Percentiles rank a stretch among this genome's conserved stretches.
These are phyloP conservation scores for Paragyromitra xinjiangensis DNA, from an alignment of 495 filamentous ascomycete genomes.

Conservation along the genomic window DNA sequence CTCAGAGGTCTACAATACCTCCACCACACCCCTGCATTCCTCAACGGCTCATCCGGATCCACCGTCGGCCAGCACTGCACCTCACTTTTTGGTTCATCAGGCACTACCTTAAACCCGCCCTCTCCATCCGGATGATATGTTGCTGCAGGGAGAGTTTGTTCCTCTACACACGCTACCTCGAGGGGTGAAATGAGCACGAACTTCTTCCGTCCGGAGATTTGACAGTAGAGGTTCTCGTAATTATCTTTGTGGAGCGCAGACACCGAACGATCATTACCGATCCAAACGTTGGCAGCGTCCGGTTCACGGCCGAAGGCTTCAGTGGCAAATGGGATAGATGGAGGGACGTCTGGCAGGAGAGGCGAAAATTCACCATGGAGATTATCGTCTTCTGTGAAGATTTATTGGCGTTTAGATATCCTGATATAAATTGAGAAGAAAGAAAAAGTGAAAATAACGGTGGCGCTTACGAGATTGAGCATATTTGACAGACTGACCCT, in stretches of 20 bases:
- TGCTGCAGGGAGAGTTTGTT: slow-evolving; percentile 63
- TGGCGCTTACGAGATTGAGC: slow-evolving; percentile 62
- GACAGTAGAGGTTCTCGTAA: slow-evolving; percentile 83
- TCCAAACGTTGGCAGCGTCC: slow-evolving; percentile 82
- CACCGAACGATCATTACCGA: slow-evolving; percentile 71
- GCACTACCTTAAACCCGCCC: slow-evolving; percentile 56
- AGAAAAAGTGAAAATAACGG: not conserved
- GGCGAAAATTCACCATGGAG: slow-evolving; percentile 71
- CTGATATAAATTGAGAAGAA: not conserved
- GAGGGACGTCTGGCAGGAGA: slow-evolving; percentile 67
- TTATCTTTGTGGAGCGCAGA: slow-evolving; percentile 79
- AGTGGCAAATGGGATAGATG: slow-evolving; percentile 70
- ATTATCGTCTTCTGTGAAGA: slow-evolving; percentile 73
- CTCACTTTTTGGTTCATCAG: slow-evolving; percentile 57
- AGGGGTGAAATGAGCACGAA: slow-evolving; percentile 75
- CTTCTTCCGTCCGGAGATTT: slow-evolving; percentile 70
- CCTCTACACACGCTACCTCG: slow-evolving; percentile 70
- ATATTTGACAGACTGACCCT: slow-evolving; percentile 59
- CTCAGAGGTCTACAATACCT: slow-evolving; percentile 65
- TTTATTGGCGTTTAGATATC: slow-evolving; percentile 6
- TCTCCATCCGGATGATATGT: slow-evolving; percentile 62
- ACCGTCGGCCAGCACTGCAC: slow-evolving; percentile 67
- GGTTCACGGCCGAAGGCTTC: slow-evolving; percentile 69
- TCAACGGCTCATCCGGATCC: slow-evolving; percentile 70
- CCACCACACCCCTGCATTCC: slow-evolving; percentile 65